phyloP scores from a whole-genome alignment of 2,329 filamentous ascomycete species.

The Monosporascus ibericus region DNA sequence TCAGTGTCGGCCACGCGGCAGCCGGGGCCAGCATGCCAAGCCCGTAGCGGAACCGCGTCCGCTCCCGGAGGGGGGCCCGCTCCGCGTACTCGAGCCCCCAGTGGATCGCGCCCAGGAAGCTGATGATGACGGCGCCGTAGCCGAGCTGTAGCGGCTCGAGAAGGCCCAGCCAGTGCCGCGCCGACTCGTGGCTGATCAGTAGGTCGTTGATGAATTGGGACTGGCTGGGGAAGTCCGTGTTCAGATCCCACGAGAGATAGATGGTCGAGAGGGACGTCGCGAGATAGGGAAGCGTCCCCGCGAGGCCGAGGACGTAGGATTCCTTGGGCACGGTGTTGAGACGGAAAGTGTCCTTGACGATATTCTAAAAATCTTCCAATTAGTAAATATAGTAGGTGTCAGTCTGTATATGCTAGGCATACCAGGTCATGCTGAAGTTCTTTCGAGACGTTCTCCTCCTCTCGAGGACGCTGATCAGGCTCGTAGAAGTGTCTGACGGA shows the following conservation, averaged over 20 bases:
- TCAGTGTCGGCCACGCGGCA: slow-evolving; percentile 82
- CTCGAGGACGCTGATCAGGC: slow-evolving; percentile 11
- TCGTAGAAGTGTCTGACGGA: slow-evolving; percentile 45
- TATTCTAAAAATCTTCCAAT: slow-evolving; percentile 36
- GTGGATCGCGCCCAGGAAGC: slow-evolving; percentile 88
- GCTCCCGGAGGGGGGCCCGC: slow-evolving; percentile 52
- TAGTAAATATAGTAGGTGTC: slow-evolving; percentile 1
- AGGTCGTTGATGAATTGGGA: slow-evolving; percentile 61
- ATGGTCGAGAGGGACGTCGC: slow-evolving; percentile 78
- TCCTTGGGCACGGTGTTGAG: slow-evolving; percentile 60
- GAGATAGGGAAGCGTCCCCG: slow-evolving; percentile 79
- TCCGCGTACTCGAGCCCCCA: slow-evolving; percentile 84
- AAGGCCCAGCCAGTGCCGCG: slow-evolving; percentile 63
- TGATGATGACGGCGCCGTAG: slow-evolving; percentile 88
- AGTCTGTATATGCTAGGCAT: slow-evolving; percentile 23
- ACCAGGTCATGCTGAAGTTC: slow-evolving; percentile 50
- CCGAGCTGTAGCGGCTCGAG: slow-evolving; percentile 86
- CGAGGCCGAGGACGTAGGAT: slow-evolving; percentile 62
- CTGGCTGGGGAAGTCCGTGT: slow-evolving; percentile 52
- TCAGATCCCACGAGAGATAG: slow-evolving; percentile 77
- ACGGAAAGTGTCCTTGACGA: slow-evolving; percentile 64
- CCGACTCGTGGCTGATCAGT: slow-evolving; percentile 63
- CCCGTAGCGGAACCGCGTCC: slow-evolving; percentile 75
- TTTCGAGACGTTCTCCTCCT: slow-evolving; percentile 22
- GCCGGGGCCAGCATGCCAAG: slow-evolving; percentile 74